Evolutionary conservation across 352 stramenopile genomes (phyloP), one percentile per base, ranked within the genome.

Genomic region (Aphanomyces euteiches): DNA sequence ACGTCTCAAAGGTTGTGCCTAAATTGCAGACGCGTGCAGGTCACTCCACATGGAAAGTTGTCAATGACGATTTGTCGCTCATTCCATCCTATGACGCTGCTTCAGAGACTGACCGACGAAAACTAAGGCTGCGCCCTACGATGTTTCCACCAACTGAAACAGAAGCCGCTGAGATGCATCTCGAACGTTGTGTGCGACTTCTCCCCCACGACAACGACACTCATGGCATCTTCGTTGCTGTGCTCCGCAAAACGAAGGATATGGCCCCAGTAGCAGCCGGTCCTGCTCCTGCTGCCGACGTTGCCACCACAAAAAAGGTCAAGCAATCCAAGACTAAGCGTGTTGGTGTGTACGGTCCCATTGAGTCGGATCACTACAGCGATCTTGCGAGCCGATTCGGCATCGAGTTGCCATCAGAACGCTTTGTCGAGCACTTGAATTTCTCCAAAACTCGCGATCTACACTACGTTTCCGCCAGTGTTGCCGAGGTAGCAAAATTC

Each of bases 181-280:
- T 99, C 19, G 81, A 98, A 41, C 81, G 88, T 5, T 99, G 97
- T 77, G 82, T 97, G 63, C 90, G 97, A 3, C 70, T 99, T 34
- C 80, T 99, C 13, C 98, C 98, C 19, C 97, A 99, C 68, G 92
- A 99, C 68, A 96, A 99, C 66, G 90, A 99, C 76, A 98, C 96
- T 0, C 96, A 98, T 59, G 98, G 96, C 0, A 97, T 99, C 69
- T 99, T 99, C 75, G 72, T 99, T n/a, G 92, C 91, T 15, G 81
- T 99, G 12, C 86, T 99, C 37, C 41, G 78, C 45, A 96, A 96
- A 69, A 92, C 90, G 66, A 72, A 74, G 64, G 77, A 76, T 19
- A 10, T 64, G 4, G 47, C 36, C 0, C 56, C 73, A 13, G 57
- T 65, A 28, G 74, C 82, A 28, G 73, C 73, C 50, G 79, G 77